Conservation (phyloP, 345 rosid genomes). For the thale cress (Arabidopsis thaliana) region DNA sequence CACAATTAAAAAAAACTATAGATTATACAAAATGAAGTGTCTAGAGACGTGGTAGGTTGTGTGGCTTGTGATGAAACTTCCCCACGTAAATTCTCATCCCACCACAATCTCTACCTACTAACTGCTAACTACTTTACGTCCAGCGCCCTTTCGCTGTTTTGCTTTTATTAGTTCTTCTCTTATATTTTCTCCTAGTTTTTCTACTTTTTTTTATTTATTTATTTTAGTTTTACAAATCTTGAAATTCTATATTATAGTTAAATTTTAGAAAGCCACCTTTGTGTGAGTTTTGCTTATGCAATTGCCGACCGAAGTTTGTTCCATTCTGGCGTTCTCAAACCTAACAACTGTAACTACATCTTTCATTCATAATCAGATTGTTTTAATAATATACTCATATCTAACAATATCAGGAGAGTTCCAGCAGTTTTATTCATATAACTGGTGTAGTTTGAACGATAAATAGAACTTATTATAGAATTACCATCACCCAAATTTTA, state of each 20-base stretch:
- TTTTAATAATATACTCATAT: neutral
- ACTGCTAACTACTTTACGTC: conserved; percentile 41
- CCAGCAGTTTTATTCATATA: neutral
- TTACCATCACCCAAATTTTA: neutral
- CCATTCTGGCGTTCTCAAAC: conserved; percentile 34
- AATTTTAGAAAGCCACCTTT: conserved; percentile 28
- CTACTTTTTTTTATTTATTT: neutral
- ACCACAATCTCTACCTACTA: conserved; percentile 47
- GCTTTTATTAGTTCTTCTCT: neutral
- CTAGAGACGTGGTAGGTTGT: conserved; percentile 37
- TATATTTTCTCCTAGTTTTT: neutral
- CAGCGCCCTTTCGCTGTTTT: conserved; percentile 41
- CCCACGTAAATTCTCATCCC: conserved; percentile 40
- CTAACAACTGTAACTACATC: conserved; percentile 21
- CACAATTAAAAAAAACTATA: neutral
- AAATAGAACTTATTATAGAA: neutral
- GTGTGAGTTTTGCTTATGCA: conserved; percentile 37
- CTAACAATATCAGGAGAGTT: neutral
- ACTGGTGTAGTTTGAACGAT: neutral
- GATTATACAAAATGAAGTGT: conserved; percentile 12
- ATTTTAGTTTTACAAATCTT: neutral
- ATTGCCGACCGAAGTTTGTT: conserved; percentile 25
- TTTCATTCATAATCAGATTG: neutral
- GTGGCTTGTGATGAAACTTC: conserved; percentile 39
- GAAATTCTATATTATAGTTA: conserved; percentile 18